These are phyloP conservation scores for Hyaloscypha finlandica DNA, from an alignment of 495 filamentous ascomycete species.

Conservation along the genomic window DNA sequence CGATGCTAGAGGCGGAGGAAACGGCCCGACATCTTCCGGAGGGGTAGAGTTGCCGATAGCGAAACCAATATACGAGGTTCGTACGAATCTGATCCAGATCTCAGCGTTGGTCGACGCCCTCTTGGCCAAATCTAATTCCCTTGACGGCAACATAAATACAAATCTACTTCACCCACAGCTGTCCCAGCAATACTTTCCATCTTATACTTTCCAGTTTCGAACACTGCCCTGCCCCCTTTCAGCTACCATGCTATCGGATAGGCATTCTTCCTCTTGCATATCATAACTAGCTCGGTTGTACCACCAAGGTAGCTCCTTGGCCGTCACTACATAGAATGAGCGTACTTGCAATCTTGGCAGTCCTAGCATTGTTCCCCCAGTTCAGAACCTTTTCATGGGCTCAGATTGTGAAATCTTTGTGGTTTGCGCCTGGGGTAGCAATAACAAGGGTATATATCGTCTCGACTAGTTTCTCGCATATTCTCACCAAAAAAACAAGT, in stretches of 20 bases:
- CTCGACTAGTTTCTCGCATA: not conserved
- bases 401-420: not conserved
- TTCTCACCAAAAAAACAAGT: slow-evolving; percentile 9
- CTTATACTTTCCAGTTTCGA: not conserved
- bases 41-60: no score
- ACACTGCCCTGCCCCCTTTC: not conserved
- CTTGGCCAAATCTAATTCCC: not conserved
- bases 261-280: not conserved
- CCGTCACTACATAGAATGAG: not conserved
- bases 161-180: not conserved
- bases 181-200: not conserved
- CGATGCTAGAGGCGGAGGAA: no score
- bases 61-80: no score
- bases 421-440: slow-evolving; percentile 8
- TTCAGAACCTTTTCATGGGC: not conserved
- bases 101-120: not conserved
- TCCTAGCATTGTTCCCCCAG: not conserved
- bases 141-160: not conserved
- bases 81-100: no score
- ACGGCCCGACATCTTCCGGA: no score
- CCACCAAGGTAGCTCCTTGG: not conserved
- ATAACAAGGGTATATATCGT: slow-evolving; percentile 13
- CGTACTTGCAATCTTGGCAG: not conserved
- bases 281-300: not conserved
- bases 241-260: not conserved